A percentile compares a stretch with the other conserved stretches of the same genome.
phyloP scores from a whole-genome alignment of 192 early-diverging fungal genomes.

The Jimgerdemannia lactiflua region DNA sequence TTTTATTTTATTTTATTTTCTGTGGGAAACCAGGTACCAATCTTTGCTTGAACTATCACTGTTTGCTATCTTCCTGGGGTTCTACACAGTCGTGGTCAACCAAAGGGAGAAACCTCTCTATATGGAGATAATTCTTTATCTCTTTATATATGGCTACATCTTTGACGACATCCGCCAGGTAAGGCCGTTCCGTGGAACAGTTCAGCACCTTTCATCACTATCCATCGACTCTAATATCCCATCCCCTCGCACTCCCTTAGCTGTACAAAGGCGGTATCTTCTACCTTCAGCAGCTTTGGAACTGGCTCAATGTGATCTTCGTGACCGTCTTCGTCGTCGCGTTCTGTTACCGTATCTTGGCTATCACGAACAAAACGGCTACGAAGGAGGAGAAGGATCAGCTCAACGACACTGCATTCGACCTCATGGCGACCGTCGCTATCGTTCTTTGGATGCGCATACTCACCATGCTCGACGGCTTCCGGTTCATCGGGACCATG shows the following conservation, averaged over 20 bases:
- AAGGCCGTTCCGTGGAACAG: background rate
- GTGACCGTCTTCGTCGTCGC: conserved; percentile 29
- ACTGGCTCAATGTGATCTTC: conserved; percentile 38
- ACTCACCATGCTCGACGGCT: conserved; percentile 26
- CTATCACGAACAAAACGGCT: background rate
- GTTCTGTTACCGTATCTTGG: conserved; percentile 27
- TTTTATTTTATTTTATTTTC: background rate
- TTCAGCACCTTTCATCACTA: background rate
- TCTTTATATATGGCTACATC: conserved; percentile 32
- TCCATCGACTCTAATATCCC: background rate
- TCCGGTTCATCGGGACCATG: conserved; percentile 35
- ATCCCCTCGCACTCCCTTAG: conserved; percentile 2
- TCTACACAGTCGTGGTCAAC: conserved; percentile 32
- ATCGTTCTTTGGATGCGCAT: conserved; percentile 34
- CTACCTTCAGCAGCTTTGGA: conserved; percentile 32
- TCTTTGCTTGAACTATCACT: background rate
- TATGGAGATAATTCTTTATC: conserved; percentile 22
- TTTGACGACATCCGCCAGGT: conserved; percentile 37
- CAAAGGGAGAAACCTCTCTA: conserved; percentile 14
- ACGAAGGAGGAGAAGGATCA: background rate
- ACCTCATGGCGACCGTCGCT: conserved; percentile 27
- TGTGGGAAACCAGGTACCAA: background rate
- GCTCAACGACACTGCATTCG: conserved; percentile 17
- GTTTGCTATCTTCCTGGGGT: conserved; percentile 24
- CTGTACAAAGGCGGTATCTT: conserved; percentile 37